Base-by-base conservation (phyloP, 2,329 filamentous ascomycete genomes). In the Pezicula neosporulosa region DNA sequence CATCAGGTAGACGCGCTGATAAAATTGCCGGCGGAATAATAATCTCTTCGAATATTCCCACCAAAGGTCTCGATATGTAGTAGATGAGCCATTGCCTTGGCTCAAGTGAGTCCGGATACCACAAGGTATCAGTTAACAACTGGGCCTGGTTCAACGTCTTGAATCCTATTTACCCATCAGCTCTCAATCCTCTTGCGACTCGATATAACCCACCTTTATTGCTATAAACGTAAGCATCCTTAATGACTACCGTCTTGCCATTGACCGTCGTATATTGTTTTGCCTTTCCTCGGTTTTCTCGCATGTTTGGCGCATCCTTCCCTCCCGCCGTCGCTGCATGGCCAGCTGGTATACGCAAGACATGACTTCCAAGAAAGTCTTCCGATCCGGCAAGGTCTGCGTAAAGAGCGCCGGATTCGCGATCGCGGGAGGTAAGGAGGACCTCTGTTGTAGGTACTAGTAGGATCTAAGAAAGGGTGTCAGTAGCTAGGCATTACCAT, bases 341-440 rank as follows among this genome's bases (percentile, higher is more conserved):
- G 52, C 74, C 74, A 48, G 73, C 74, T 39, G 90, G 86, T 60
- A 97, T 85, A 62, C 92, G 90, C 66, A 99, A 78, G 52, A 97
- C 91, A 87, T 99, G 94, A 76, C 94, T 97, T 57, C 86, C 90
- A 52, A 99, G 81, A 69, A 99, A 97, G 63, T 99, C 94, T 69
- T 99, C 94, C 51, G 89, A 91, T 55, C 83, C 82, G 64, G 93
- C 86, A 60, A 96, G 81, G 67, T 97, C 93, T 62, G 84, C 77
- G 70, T 91, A 87, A 52, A 81, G 76, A 59, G 83, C 77, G 69
- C 88, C 88, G 61, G 87, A 88, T 70, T 97, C 94, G 68, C 85
- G 83, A 72, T 99, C 94, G 75, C 89, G 89, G 68, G 84, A 86
- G 66, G 87, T 89, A 65, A 96, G 82, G 66, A 99, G 85, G 60